phyloP scores from a whole-genome alignment of 2,329 filamentous ascomycete species.

The Xylariaceae sp. region DNA sequence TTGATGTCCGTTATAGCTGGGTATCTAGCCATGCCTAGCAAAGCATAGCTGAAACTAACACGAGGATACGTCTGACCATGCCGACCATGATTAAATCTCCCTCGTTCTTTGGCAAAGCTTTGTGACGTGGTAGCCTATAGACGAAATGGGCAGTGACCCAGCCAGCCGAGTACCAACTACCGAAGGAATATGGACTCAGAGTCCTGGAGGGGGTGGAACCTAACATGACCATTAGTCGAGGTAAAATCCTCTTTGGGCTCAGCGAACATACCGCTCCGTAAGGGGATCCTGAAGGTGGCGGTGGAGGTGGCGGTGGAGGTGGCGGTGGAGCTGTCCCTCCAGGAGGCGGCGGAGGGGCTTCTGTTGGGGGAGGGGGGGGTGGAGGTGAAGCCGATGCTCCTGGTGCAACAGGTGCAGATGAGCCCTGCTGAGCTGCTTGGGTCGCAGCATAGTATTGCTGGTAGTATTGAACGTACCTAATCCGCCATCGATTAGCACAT shows the following conservation, averaged over 20 bases:
- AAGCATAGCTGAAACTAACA: slow-evolving; percentile 1
- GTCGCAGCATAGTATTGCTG: slow-evolving; percentile 63
- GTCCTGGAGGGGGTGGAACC: slow-evolving; percentile 55
- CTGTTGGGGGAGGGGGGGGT: slow-evolving; percentile 56
- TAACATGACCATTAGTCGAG: slow-evolving; percentile 30
- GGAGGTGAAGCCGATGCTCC: slow-evolving; percentile 50
- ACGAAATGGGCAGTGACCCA: background rate
- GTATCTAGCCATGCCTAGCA: background rate
- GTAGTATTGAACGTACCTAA: slow-evolving; percentile 64
- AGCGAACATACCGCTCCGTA: slow-evolving; percentile 59
- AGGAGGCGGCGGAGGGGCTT: slow-evolving; percentile 60
- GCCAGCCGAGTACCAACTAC: background rate
- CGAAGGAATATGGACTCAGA: slow-evolving; percentile 33
- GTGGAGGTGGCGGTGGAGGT: slow-evolving; percentile 55
- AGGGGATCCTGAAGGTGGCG: slow-evolving; percentile 48
- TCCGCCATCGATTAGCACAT: slow-evolving; percentile 1
- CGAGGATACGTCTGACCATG: slow-evolving; percentile 5
- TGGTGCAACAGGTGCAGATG: slow-evolving; percentile 41
- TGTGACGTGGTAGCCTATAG: background rate
- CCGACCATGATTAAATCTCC: background rate
- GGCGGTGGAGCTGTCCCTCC: slow-evolving; percentile 51
- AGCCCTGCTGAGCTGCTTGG: slow-evolving; percentile 45
- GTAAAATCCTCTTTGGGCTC: background rate
- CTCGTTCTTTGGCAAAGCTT: background rate
- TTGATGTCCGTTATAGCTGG: slow-evolving; percentile 1